Evolutionary conservation across 331 rosid species (phyloP).

Genomic region (Quercus phellos): DNA sequence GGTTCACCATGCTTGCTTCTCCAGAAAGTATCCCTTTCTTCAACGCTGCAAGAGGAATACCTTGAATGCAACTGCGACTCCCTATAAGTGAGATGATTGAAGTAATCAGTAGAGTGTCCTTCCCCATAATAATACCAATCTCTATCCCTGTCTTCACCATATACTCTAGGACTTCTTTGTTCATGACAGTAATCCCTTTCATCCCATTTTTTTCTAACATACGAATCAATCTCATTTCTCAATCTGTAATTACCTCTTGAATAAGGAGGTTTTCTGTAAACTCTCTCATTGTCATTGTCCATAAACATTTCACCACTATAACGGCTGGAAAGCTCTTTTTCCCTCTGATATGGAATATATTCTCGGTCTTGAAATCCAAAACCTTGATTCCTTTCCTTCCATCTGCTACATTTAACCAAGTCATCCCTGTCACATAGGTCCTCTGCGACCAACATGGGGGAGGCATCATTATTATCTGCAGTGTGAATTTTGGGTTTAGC

Average conservation of each 20-base stretch:
- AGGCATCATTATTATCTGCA: constrained; percentile 22
- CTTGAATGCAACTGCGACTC: constrained; percentile 35
- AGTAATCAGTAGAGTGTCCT: constrained; percentile 21
- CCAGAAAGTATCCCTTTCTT: constrained; percentile 28
- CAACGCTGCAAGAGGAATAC: constrained; percentile 24
- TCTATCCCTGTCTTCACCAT: constrained; percentile 24
- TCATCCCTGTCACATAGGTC: constrained; percentile 23
- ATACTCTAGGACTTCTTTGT: constrained; percentile 16
- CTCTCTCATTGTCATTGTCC: constrained; percentile 10
- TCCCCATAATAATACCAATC: constrained; percentile 29
- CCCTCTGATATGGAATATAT: constrained; percentile 32
- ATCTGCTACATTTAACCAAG: constrained; percentile 26
- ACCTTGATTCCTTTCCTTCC: constrained; percentile 23
- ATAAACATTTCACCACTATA: constrained; percentile 31
- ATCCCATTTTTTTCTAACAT: constrained; percentile 24
- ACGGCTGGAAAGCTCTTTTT: constrained; percentile 31
- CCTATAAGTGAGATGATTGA: constrained; percentile 26
- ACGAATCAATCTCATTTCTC: constrained; percentile 21
- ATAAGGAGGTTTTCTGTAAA: constrained; percentile 13
- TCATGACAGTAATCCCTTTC: constrained; percentile 29
- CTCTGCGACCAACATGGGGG: constrained; percentile 26
- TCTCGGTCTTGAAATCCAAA: constrained; percentile 23
- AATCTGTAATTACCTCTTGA: constrained; percentile 23
- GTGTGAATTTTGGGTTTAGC: constrained; percentile 14
- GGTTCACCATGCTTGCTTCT: constrained; percentile 27